Evolutionary conservation across 1,284 basidiomycete genomes (phyloP).

Genomic region (Somion occarium): DNA sequence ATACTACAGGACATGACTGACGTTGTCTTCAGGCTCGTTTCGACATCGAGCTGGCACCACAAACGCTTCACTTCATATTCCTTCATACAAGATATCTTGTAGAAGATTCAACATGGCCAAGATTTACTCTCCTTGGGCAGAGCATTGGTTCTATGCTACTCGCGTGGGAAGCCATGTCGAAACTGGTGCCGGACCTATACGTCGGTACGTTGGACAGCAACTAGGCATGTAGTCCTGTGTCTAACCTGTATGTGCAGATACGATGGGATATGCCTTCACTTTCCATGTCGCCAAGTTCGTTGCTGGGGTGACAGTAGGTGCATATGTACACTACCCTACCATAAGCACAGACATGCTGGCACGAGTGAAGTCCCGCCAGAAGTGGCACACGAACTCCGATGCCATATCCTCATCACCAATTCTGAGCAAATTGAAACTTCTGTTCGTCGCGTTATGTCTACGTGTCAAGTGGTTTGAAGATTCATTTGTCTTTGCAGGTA

Average conservation of each 20-base stretch:
- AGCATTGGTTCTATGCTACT: slow-evolving; percentile 84
- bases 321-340: slow-evolving; percentile 96
- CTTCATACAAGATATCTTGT: slow-evolving; percentile 69
- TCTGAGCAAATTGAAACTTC: slow-evolving; percentile 66
- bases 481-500: slow-evolving; percentile 52
- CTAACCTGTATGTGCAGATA: slow-evolving; percentile 52
- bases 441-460: slow-evolving; percentile 30
- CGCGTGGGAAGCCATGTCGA: slow-evolving; percentile 75
- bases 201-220: slow-evolving; percentile 77
- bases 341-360: slow-evolving; percentile 93
- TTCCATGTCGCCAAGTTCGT: slow-evolving; percentile 74
- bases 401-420: slow-evolving; percentile 55
- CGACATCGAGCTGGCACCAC: slow-evolving; percentile 68
- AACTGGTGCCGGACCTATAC: slow-evolving; percentile 82
- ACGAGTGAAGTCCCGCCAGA: slow-evolving; percentile 62
- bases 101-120: slow-evolving; percentile 81
- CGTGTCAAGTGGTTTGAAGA: neutral
- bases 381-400: slow-evolving; percentile 67
- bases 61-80: slow-evolving; percentile 74
- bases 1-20: neutral
- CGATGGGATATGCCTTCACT: slow-evolving; percentile 97
- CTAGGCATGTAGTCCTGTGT: neutral
- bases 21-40: slow-evolving; percentile 67
- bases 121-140: slow-evolving; percentile 90
- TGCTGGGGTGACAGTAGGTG: slow-evolving; percentile 68